Conservation (phyloP, 352 stramenopile genomes). For the Halophytophthora batemanensis region DNA sequence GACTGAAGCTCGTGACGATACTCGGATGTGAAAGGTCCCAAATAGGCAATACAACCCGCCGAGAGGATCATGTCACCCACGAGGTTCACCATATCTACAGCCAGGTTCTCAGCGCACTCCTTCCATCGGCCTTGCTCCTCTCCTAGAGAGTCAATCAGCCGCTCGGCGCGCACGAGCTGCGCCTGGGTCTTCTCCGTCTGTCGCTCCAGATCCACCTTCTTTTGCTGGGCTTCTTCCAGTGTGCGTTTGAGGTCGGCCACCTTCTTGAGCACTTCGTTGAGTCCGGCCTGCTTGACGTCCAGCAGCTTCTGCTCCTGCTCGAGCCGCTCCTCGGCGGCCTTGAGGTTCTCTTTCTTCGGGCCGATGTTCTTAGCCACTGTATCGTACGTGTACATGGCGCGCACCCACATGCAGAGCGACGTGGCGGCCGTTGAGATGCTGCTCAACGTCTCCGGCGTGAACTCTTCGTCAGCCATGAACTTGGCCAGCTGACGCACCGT, state of each 20-base stretch:
- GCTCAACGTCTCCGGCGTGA: conserved; percentile 88
- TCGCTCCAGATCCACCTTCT: conserved; percentile 91
- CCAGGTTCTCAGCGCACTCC: conserved; percentile 70
- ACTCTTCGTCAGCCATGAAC: conserved; percentile 89
- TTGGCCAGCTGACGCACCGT: conserved; percentile 88
- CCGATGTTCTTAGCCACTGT: conserved; percentile 92
- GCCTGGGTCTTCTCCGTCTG: conserved; percentile 85
- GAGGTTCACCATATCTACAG: conserved; percentile 87
- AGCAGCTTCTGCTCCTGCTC: conserved; percentile 85
- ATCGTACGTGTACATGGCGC: conserved; percentile 94
- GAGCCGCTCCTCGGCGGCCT: conserved; percentile 84
- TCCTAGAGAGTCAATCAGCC: conserved; percentile 88
- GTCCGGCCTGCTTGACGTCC: conserved; percentile 81
- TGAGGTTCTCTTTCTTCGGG: conserved; percentile 91
- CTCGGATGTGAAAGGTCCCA: conserved; percentile 89
- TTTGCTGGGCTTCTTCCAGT: conserved; percentile 86
- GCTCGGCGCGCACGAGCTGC: conserved; percentile 87
- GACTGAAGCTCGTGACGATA: conserved; percentile 79
- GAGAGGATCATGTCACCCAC: conserved; percentile 93
- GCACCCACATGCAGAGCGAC: conserved; percentile 93
- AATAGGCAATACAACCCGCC: conserved; percentile 90
- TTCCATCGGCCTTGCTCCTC: conserved; percentile 91
- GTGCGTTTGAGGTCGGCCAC: conserved; percentile 88
- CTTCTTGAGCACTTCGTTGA: conserved; percentile 78
- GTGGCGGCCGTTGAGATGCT: conserved; percentile 89